Evolutionary conservation across 1,284 basidiomycete genomes (phyloP), one percentile per base, ranked within the genome.

Genomic region (Fomes fomentarius): DNA sequence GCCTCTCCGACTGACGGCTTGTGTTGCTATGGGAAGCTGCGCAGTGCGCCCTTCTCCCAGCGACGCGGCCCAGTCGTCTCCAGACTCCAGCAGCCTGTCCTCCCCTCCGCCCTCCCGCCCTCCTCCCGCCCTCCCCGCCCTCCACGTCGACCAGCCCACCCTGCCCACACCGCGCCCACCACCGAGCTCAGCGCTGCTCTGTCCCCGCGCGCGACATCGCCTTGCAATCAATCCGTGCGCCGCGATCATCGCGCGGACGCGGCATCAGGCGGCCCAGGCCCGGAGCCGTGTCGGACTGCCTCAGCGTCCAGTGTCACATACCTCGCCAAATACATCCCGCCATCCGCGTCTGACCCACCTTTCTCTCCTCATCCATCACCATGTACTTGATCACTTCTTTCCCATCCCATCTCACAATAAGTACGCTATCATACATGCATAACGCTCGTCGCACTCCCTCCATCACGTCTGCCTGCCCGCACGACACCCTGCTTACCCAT

Each of bases 311-410:
- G 38, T n/a, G n/a, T n/a, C 38, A 8, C 9, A 6, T 14, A 21
- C 51, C 48, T 47, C 48, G 52, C 42, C 42, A n/a, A 14, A 22
- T 15, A 9, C 30, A 26, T 15, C 48, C 14, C 39, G 54, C 54
- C 56, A 57, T 15, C 35, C 56, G 47, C 48, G 48, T 54, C 38
- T 57, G 55, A 57, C n/a, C n/a, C n/a, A n/a, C n/a, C n/a, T n/a
- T n/a, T n/a, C n/a, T n/a, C n/a, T n/a, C n/a, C n/a, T n/a, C n/a
- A n/a, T n/a, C n/a, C n/a, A n/a, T n/a, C n/a, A n/a, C n/a, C n/a
- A n/a, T n/a, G n/a, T n/a, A n/a, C n/a, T n/a, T n/a, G n/a, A n/a
- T n/a, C n/a, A n/a, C n/a, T n/a, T n/a, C n/a, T n/a, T n/a, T n/a
- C n/a, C n/a, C n/a, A n/a, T n/a, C n/a, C n/a, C n/a, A n/a, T n/a